Base-by-base conservation (phyloP, 2,329 filamentous ascomycete genomes). In the Ceratocystis destructans region DNA sequence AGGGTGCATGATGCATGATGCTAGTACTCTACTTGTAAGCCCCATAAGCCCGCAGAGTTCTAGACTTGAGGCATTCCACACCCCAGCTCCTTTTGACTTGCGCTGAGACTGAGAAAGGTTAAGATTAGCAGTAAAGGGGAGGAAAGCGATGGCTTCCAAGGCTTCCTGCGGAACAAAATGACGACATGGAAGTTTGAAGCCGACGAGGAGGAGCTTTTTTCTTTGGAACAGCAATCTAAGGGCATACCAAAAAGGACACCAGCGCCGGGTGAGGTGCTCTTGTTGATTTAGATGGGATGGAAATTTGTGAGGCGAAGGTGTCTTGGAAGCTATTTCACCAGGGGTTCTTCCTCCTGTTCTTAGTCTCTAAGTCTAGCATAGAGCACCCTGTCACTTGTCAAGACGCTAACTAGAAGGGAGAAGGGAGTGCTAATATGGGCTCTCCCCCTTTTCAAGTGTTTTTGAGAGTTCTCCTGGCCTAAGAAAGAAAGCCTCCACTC, bases 301-400 rank as follows among this genome's bases (percentile, higher is more conserved):
- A 33, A 3, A 28, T 57, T 31, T 31, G 33, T 57, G 33, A 57
- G 53, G 22, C 53, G 8, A 57, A 57, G 53, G 20, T 55, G 28
- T 57, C 20, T 50, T 50, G 48, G 25, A 57, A 33, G 53, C 53
- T 57, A 57, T 31, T 33, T 31, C 2, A 57, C 28, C 12, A 12
- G 53, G 53, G 37, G 37, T n/a, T 53, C 53, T 31, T 57, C 53
- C 12, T 57, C 53, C 53, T 57, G 53, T n/a, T 41, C 15, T 22
- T 57, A 33, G 31, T 33, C 53, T 57, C 53, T 8, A 57, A 57
- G 53, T 3, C 12, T 15, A n/a, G 12, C 28, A 41, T 12, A 28
- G 20, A 15, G 22, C 10, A 57, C 53, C 53, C 53, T 57, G 53
- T 57, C 53, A 57, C 53, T 22, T 57, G 53, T 57, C 53, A 57